Evolutionary conservation across 176 grass and related monocot genomes (phyloP), one percentile per base, ranked within the genome.

Genomic region (Oryza coarctata): DNA sequence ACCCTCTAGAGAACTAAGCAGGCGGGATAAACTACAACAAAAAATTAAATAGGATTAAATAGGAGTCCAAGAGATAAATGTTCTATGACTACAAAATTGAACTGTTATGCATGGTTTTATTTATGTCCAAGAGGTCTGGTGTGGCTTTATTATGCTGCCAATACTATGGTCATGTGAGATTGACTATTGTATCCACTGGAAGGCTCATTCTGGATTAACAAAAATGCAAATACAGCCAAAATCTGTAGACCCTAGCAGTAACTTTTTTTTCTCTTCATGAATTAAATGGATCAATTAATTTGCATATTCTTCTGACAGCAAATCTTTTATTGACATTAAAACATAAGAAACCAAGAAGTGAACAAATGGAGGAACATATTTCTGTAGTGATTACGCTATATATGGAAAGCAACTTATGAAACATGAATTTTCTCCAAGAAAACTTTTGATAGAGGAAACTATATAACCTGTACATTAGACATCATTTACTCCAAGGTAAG

Each of bases 1-100:
- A 70, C 85, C 87, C 86, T 99, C 96, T 34, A 99, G 35, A 76
- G 91, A 89, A 76, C 74, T 80, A 41, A 88, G 86, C 25, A 99
- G 80, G 4, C 93, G 84, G 34, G 89, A 88, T 71, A 99, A 86
- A 87, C 96, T 99, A 91, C 60, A 99, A 79, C 61, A 3, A 62
- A 68, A 47, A 29, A 45, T 22, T 68, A 75, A 25, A 85, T 11
- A 81, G 34, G 25, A 71, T 75, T 36, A 63, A 75, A 70, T 27
- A 28, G n/a, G 18, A 10, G 20, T 7, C 10, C 22, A 68, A 74
- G 8, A 82, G 35, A 45, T 12, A 50, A 50, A 60, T 71, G 28
- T 15, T 52, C 23, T 66, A 47, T 30, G 41, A 58, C 52, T 62
- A 40, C 28, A 32, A 81, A 27, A 40, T 13, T 71, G n/a, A 61